Percentiles rank a stretch among this genome's conserved stretches.
phyloP scores from a whole-genome alignment of 116 monocot genomes.

The Posidonia oceanica region DNA sequence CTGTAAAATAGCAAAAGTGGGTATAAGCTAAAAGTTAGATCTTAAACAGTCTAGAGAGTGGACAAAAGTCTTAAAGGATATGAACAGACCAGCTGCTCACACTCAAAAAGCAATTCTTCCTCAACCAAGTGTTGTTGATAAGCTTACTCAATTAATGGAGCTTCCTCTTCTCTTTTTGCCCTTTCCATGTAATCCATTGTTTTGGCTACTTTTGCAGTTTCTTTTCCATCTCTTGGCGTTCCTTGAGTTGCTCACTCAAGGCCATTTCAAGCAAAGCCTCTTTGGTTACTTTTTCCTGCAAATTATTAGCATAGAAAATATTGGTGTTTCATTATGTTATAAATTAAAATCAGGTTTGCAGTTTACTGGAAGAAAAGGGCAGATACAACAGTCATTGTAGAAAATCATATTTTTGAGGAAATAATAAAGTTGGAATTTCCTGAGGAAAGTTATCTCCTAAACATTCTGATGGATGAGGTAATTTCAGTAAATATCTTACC shows the following conservation, averaged over 20 bases:
- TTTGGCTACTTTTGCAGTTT: constrained; percentile 80
- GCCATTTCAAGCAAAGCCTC: constrained; percentile 57
- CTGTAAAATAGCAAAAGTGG: constrained; percentile 26
- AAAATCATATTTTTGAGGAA: no score
- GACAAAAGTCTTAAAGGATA: no score
- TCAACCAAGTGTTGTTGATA: constrained; percentile 52
- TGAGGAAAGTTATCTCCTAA: no score
- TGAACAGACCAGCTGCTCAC: constrained; percentile 62
- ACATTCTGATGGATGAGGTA: no score
- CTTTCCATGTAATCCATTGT: constrained; percentile 87
- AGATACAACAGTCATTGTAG: no score
- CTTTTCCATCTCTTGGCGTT: constrained; percentile 83
- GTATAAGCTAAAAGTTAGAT: not conserved
- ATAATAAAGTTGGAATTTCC: not conserved
- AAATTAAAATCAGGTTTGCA: no score
- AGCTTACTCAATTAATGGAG: constrained; percentile 60
- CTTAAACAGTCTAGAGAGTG: no score
- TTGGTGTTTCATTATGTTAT: no score
- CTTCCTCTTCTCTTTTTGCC: constrained; percentile 82
- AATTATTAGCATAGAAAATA: no score
- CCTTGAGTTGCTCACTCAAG: constrained; percentile 78
- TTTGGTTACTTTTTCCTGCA: constrained; percentile 70
- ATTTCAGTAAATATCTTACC: no score
- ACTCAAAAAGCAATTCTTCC: constrained; percentile 64
- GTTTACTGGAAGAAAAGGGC: no score